Percentiles rank a stretch among this genome's conserved stretches.
These are phyloP conservation scores for Beauveria australis DNA, from an alignment of 2,329 filamentous ascomycete genomes.

Conservation along the genomic window DNA sequence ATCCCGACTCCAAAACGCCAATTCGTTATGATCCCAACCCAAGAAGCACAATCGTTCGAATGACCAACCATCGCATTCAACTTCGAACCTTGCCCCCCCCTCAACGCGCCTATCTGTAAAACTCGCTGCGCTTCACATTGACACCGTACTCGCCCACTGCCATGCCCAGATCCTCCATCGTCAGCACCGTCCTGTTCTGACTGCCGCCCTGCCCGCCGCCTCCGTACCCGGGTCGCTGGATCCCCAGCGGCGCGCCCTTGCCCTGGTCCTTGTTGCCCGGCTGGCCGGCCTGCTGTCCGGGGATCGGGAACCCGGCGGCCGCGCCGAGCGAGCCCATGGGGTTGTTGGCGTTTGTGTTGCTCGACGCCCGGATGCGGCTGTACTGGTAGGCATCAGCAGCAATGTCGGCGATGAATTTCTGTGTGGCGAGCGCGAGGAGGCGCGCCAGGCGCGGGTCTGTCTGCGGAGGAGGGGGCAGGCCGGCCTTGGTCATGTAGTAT, in stretches of 20 bases:
- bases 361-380: conserved; percentile 87
- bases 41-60: conserved; percentile 6
- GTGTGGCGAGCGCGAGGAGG: conserved; percentile 90
- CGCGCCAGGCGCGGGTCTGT: conserved; percentile 86
- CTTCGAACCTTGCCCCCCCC: too few relatives aligned
- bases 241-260: conserved; percentile 55
- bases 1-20: conserved; percentile 15
- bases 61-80: background rate
- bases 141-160: conserved; percentile 96
- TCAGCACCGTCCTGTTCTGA: conserved; percentile 87
- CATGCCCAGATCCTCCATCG: conserved; percentile 98
- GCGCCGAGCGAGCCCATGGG: conserved; percentile 81
- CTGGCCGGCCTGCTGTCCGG: conserved; percentile 52
- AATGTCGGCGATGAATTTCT: conserved; percentile 97
- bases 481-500: conserved; percentile 95
- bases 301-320: conserved; percentile 59
- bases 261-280: conserved; percentile 49
- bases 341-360: conserved; percentile 78
- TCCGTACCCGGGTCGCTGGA: conserved; percentile 71
- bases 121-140: conserved; percentile 94
- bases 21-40: conserved; percentile 4
- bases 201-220: conserved; percentile 83
- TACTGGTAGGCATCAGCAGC: conserved; percentile 98
- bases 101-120: conserved; percentile 59
- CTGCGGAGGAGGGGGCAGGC: conserved; percentile 84